Evolutionary conservation across 2,329 filamentous ascomycete species (phyloP), one percentile per base, ranked within the genome.

Genomic region (Fusarium citri): DNA sequence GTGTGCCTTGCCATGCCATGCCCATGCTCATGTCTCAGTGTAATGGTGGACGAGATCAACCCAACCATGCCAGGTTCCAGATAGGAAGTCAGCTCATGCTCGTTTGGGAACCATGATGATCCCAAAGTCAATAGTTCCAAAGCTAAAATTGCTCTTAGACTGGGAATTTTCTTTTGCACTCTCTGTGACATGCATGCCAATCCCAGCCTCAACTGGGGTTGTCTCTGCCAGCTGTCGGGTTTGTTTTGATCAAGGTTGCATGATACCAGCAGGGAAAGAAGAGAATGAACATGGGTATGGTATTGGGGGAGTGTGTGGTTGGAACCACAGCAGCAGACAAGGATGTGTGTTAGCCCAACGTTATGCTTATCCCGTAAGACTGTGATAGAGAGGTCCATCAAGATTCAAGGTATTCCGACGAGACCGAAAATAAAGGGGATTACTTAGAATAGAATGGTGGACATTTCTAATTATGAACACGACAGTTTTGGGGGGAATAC

Each of bases 151-250:
- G n/a, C n/a, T 20, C 18, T 46, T 68, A 51, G 62, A 31, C 34
- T 28, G 42, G 42, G 25, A 25, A 1, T 23, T 40, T 26, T 20
- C n/a, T 31, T 41, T 22, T 30, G 12, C 11, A 1, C 28, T 16
- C 31, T 43, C 11, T 70, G 67, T 68, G 67, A 55, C 63, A 70
- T 64, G 15, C 67, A 68, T 71, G 37, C 37, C 46, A 64, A 31
- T 22, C 30, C 58, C 67, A 69, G 67, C 67, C 67, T 71, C 67
- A 70, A 60, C 67, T 71, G 67, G 48, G 67, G 49, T 53, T 69
- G 34, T 37, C 18, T 37, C 34, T 37, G 67, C 67, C 67, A 71
- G 43, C 46, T 69, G 63, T 66, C 55, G 43, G 25, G 16, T 2
- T 26, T 26, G 16, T n/a, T 40, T 41, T 25, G 7, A 11, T n/a